phyloP scores from a whole-genome alignment of 108 stramenopile species.

The Pseudonitzschia multistriata region DNA sequence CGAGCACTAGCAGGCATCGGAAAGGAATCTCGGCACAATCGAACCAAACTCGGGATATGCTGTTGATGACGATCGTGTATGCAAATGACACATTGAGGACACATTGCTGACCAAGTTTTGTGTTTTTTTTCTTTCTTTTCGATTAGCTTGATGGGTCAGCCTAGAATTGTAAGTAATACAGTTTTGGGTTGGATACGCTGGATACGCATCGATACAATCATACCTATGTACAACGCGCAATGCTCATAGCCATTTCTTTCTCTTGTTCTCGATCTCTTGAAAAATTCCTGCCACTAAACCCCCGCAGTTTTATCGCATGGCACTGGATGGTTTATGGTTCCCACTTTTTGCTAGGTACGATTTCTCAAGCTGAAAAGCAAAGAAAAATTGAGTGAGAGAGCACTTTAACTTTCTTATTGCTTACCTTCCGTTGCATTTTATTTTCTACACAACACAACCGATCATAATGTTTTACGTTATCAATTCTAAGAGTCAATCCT shows the following conservation, averaged over 20 bases:
- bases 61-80: too few relatives aligned
- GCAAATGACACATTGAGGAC: too few relatives aligned
- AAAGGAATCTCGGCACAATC: too few relatives aligned
- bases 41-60: too few relatives aligned
- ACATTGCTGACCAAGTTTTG: neutral
- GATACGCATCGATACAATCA: too few relatives aligned
- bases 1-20: too few relatives aligned
- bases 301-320: conserved; percentile 76
- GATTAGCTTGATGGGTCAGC: conserved; percentile 34
- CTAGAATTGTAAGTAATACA: conserved; percentile 22
- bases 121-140: neutral
- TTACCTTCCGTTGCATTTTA: neutral
- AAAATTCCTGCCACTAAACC: conserved; percentile 7
- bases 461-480: neutral
- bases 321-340: conserved; percentile 85
- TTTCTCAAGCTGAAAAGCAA: neutral
- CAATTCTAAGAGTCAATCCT: neutral
- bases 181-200: neutral
- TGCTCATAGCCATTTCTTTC: neutral
- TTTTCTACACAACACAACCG: neutral
- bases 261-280: neutral
- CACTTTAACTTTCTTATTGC: neutral
- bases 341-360: conserved; percentile 53
- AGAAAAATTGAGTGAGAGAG: neutral
- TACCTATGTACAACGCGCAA: neutral